Evolutionary conservation across 495 filamentous ascomycete genomes (phyloP), one percentile per base, ranked within the genome.

Genomic region (Friedmanniomyces simplex): DNA sequence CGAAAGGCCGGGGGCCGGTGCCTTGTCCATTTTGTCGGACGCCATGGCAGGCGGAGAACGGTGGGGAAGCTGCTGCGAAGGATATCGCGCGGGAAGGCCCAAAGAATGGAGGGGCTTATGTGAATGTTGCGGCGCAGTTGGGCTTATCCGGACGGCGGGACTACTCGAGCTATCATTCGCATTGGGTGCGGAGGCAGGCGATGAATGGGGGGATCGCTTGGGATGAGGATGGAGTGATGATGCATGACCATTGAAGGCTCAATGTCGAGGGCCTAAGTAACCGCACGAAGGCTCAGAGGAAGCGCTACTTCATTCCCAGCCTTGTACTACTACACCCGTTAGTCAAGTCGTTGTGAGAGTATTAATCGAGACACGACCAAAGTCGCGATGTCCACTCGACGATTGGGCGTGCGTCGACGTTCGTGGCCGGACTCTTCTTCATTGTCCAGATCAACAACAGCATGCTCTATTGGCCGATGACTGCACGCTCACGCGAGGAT

Each of bases 21-120:
- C 79, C 79, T 18, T 91, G 87, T 61, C 82, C 85, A 16, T 82
- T 81, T 63, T 85, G 82, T 62, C 82, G 86, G 25, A 74, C 81
- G 14, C 68, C 72, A 0, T 91, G 87, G 87, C 67, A 81, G 52
- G 68, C 64, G 2, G 79, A 84, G 34, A 49, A 18, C 22, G 51
- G n/a, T 11, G 51, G 51, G 26, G 68, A 74, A 36, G 70, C 74
- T 12, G 66, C 72, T 57, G 57, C 78, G 32, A 74, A 76, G 67
- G 73, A 63, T 34, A 47, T 67, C 6, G 48, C 58, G n/a, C 37
- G 52, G 37, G 54, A 28, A 7, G 65, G 65, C 0, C 32, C 49
- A 45, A 39, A 13, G 46, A 66, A 61, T 36, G 54, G 18, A 7
- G 65, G 66, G 26, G 65, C 63, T 1, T 67, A 67, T 60, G 63